Conservation (phyloP, 1,284 basidiomycete species). For the Cryptococcus jaspeensis region DNA sequence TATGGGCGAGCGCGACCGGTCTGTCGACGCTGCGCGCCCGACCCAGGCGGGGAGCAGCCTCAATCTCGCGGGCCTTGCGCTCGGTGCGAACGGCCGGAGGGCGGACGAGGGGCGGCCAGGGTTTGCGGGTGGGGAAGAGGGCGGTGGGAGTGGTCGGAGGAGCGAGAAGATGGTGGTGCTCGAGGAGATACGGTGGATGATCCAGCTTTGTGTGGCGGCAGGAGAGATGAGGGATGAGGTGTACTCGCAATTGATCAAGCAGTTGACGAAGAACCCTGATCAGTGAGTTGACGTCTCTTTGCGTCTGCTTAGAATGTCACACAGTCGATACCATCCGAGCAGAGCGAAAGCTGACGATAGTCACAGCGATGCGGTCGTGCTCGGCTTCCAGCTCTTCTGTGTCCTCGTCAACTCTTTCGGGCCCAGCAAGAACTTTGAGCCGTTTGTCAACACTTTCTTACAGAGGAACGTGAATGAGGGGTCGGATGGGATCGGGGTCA, state of each 20-base stretch:
- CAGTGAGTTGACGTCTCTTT: conserved; percentile 56
- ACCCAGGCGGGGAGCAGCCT: conserved; percentile 6
- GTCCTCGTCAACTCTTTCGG: conserved; percentile 83
- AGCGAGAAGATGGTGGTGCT: conserved; percentile 55
- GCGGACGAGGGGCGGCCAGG: conserved; percentile 9
- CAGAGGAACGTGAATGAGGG: conserved; percentile 59
- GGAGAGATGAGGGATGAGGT: conserved; percentile 86
- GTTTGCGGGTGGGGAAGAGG: conserved; percentile 2
- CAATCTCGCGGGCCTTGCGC: conserved; percentile 5
- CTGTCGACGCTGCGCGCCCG: conserved; percentile 36
- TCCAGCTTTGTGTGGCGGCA: conserved; percentile 70
- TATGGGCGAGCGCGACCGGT: conserved; percentile 81
- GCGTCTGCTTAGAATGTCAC: neutral
- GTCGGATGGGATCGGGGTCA: conserved; percentile 75
- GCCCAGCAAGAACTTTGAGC: conserved; percentile 84
- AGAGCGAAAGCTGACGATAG: neutral
- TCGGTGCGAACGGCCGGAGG: conserved; percentile 8
- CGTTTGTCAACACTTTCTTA: conserved; percentile 74
- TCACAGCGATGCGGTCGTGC: conserved; percentile 72
- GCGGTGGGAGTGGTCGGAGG: conserved; percentile 7
- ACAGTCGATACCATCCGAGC: neutral
- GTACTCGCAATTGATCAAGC: conserved; percentile 88
- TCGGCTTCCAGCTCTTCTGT: conserved; percentile 87
- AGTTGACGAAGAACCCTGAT: conserved; percentile 76
- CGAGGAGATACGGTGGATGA: conserved; percentile 82